phyloP scores from a whole-genome alignment of 805 yeast genomes.

The Starmerella riodocensis region DNA sequence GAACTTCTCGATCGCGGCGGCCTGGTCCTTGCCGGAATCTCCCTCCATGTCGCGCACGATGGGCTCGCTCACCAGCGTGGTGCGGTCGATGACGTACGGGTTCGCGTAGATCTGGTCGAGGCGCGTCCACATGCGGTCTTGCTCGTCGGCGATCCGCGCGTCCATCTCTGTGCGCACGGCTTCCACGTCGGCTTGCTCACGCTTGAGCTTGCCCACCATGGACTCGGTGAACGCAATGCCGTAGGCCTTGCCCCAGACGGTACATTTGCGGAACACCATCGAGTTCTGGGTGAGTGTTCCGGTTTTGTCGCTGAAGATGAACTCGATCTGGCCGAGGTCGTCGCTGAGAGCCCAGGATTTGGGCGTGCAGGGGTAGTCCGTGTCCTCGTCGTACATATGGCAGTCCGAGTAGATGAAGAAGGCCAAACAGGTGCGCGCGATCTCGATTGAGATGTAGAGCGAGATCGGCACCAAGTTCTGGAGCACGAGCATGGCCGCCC shows the following conservation, averaged over 20 bases:
- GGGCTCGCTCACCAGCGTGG: conserved; percentile 40
- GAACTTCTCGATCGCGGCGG: conserved; percentile 40
- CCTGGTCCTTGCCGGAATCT: conserved; percentile 32
- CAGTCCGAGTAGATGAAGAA: conserved; percentile 59
- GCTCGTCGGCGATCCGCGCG: conserved; percentile 33
- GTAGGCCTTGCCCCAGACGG: conserved; percentile 52
- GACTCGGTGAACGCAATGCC: conserved; percentile 74
- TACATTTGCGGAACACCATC: conserved; percentile 70
- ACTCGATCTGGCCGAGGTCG: conserved; percentile 74
- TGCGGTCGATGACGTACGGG: conserved; percentile 32
- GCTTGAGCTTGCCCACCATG: conserved; percentile 53
- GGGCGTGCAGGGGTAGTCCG: conserved; percentile 68
- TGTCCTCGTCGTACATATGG: conserved; percentile 51
- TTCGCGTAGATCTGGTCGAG: conserved; percentile 31
- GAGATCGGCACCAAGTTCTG: conserved; percentile 74
- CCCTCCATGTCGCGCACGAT: conserved; percentile 42
- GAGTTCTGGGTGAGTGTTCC: conserved; percentile 74
- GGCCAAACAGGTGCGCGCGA: conserved; percentile 65
- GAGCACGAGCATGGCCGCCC: conserved; percentile 59
- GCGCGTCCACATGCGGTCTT: conserved; percentile 35
- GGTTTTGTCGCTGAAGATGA: conserved; percentile 69
- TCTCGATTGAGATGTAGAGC: conserved; percentile 63
- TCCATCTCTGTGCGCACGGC: conserved; percentile 35
- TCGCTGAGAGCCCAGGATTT: conserved; percentile 75
- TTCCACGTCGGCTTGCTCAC: conserved; percentile 39